Conservation (phyloP, 441 rosid species). For the Populus hybrid region DNA sequence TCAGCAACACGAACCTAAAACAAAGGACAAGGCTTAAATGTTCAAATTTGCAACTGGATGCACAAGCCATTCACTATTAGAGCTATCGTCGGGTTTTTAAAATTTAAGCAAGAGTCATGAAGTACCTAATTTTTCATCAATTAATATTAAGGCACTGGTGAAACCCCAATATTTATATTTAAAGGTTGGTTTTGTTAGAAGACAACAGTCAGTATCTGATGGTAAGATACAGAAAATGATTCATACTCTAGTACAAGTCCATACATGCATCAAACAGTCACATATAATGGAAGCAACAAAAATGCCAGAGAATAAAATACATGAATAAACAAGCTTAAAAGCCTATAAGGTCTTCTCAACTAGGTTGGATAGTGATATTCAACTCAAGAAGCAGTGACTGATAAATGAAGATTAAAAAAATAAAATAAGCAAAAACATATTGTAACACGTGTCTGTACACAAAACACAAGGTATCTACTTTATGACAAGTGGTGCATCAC, state of each 20-base stretch:
- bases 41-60: constrained; percentile 8
- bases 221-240: neutral
- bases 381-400: neutral
- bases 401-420: no score
- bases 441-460: neutral
- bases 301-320: neutral
- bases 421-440: neutral
- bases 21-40: constrained; percentile 16
- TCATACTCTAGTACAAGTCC: neutral
- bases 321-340: neutral
- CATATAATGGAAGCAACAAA: neutral
- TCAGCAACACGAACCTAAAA: constrained; percentile 93
- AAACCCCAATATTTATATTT: neutral
- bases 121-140: neutral
- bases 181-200: neutral
- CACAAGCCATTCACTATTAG: neutral
- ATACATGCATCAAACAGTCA: neutral
- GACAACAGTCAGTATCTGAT: neutral
- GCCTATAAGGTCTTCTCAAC: neutral
- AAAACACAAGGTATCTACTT: neutral
- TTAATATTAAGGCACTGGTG: neutral
- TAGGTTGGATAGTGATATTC: neutral
- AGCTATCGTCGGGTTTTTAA: neutral
- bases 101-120: constrained; percentile 1
- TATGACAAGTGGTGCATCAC: neutral